phyloP scores from a whole-genome alignment of 768 basidiomycete species.

The Pleurotus citrinopileatus region DNA sequence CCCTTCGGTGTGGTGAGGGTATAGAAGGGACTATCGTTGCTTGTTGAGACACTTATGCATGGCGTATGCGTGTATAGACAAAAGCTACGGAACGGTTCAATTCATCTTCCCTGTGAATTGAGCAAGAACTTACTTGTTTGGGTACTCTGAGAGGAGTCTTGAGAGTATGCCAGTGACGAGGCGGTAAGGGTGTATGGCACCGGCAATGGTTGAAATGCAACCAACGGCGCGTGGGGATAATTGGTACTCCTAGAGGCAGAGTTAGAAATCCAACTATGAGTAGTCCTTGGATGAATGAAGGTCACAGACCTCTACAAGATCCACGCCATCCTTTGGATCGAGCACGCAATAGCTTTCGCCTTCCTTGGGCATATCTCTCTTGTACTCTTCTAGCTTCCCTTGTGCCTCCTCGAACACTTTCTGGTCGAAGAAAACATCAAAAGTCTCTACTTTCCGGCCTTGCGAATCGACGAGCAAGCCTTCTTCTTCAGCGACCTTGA shows the following conservation, averaged over 20 bases:
- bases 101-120: not conserved
- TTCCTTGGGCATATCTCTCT: conserved; percentile 50
- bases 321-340: conserved; percentile 24
- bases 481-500: conserved; percentile 51
- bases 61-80: conserved; percentile 46
- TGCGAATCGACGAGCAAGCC: conserved; percentile 50
- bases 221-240: conserved; percentile 45
- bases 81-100: conserved; percentile 40
- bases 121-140: conserved; percentile 38
- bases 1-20: conserved; percentile 63
- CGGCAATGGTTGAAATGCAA: conserved; percentile 51
- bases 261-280: not conserved
- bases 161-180: conserved; percentile 58
- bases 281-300: not conserved
- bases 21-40: conserved; percentile 36
- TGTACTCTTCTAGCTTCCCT: conserved; percentile 40
- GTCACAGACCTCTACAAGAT: conserved; percentile 21
- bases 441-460: conserved; percentile 52
- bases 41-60: conserved; percentile 9
- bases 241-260: conserved; percentile 40
- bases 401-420: conserved; percentile 39
- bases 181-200: conserved; percentile 69
- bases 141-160: conserved; percentile 48
- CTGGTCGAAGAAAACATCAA: conserved; percentile 52
- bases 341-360: conserved; percentile 30